phyloP scores from a whole-genome alignment of 1,284 basidiomycete genomes.

The Puccinia hordei region DNA sequence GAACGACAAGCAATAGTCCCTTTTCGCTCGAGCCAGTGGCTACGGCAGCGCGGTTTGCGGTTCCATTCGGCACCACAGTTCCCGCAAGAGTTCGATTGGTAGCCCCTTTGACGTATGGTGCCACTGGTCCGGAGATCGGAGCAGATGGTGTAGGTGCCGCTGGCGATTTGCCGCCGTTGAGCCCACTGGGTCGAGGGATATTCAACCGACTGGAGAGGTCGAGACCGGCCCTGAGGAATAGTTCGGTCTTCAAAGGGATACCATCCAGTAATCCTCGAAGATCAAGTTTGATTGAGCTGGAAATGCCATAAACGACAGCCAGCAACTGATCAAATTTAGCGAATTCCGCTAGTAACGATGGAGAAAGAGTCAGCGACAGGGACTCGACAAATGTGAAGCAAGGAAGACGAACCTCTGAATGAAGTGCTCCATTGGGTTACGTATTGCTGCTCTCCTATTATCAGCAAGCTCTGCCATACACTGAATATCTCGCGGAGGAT shows the following conservation, averaged over 20 bases:
- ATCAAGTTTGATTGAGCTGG: neutral
- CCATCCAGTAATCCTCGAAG: neutral
- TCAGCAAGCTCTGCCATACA: conserved; percentile 6
- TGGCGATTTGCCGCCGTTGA: neutral
- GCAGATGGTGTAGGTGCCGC: neutral
- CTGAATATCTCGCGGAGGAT: neutral
- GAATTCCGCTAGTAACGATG: neutral
- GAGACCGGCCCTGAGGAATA: neutral
- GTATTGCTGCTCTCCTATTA: neutral
- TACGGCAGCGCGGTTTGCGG: neutral
- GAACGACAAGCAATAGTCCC: neutral
- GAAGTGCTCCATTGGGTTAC: neutral
- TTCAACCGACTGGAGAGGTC: neutral
- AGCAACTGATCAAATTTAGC: conserved; percentile 8
- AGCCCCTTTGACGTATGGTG: neutral
- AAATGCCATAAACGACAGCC: neutral
- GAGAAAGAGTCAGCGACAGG: neutral
- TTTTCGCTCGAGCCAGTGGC: neutral
- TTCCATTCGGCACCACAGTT: too few species aligned
- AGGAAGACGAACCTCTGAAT: neutral
- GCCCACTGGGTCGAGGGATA: too few species aligned
- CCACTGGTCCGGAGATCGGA: neutral
- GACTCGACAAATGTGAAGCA: neutral
- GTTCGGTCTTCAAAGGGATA: neutral
- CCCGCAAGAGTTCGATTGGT: neutral